Evolutionary conservation across 148 eudicot genomes (phyloP), one percentile per base, ranked within the genome.

Genomic region (Salicornia ramosissima): DNA sequence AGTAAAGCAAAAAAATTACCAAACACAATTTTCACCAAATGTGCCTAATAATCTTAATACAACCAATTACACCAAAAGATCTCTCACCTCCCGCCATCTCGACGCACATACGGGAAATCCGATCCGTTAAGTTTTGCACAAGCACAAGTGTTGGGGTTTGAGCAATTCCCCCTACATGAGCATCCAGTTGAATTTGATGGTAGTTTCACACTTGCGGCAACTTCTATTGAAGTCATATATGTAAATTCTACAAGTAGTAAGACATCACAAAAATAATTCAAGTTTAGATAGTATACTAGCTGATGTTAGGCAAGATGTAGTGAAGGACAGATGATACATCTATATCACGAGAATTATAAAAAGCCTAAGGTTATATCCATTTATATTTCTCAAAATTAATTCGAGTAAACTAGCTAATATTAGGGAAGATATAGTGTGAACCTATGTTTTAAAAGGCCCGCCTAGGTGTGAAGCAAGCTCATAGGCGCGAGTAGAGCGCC

Each of bases 101-200:
- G 64, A 33, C 60, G 71, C 22, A 82, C 85, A 71, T 82, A 82
- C 0, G 85, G 85, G 36, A 82, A 82, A 54, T 82, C 80, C 16
- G 63, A 46, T 30, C 85, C 85, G 61, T 82, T 82, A 39, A 77
- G 79, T 74, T 55, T 82, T 51, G 85, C 85, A 76, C 85, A 82
- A 16, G 78, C 85, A 77, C 85, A 82, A 50, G 73, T 70, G n/a
- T 42, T 70, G 53, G 77, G 72, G 62, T 79, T 74, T 29, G 74
- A 70, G 67, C 85, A 82, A 12, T 56, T 62, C 18, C 82, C 83
- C 56, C 71, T 64, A 26, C 85, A 82, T 18, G 45, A 33, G 59
- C 85, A 82, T 31, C 85, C 85, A 46, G 55, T 22, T 2, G 75
- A 74, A 66, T 43, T 54, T 24, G 80, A 67, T 28, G 85, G 82